Base-by-base conservation (phyloP, 257 asterid genomes). In the Lithospermum erythrorhizon region DNA sequence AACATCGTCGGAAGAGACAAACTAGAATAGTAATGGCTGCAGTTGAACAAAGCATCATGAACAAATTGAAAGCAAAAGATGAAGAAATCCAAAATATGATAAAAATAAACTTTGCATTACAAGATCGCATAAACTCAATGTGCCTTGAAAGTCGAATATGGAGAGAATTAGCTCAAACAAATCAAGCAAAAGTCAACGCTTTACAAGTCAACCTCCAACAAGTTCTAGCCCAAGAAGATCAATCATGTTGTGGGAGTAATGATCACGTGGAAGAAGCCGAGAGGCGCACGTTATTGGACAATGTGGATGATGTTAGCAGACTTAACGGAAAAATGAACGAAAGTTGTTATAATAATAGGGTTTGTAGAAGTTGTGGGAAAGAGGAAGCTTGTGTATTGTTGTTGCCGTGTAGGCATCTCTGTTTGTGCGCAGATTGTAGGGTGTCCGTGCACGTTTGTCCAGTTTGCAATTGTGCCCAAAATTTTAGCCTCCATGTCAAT, bases 351-450 rank as follows among this genome's bases (percentile, higher is more conserved):
- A 32, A 66, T 0, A 68, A 57, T 58, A 75, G 82, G 68, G 27
- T 65, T 72, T 90, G 97, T 83, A 76, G 85, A 53, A 81, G 73
- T 70, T 90, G 97, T 51, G 85, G 95, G 59, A 75, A 74, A 57
- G 84, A 70, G 65, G 97, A 90, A 64, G 78, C 96, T 15, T 65
- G 83, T 51, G 96, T 90, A 66, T 30, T 90, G 76, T 76, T 90
- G 6, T 63, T 90, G 69, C 97, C 97, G 49, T 87, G 97, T 72
- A 75, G 97, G 76, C 97, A 90, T 70, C 85, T 90, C 53, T 83
- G 97, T 69, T 75, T 87, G 17, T 90, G 97, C 61, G 64, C 75
- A 3, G 65, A 62, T 16, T 90, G 97, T 73, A 95, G 84, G 2
- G 78, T 85, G 41, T 67, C 77, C 1, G 64, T 90, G 20, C 85